A percentile compares a stretch with the other conserved stretches of the same genome.
phyloP scores from a whole-genome alignment of 225 moss, liverwort and hornwort species.

The Pseudisothecium myosuroides region DNA sequence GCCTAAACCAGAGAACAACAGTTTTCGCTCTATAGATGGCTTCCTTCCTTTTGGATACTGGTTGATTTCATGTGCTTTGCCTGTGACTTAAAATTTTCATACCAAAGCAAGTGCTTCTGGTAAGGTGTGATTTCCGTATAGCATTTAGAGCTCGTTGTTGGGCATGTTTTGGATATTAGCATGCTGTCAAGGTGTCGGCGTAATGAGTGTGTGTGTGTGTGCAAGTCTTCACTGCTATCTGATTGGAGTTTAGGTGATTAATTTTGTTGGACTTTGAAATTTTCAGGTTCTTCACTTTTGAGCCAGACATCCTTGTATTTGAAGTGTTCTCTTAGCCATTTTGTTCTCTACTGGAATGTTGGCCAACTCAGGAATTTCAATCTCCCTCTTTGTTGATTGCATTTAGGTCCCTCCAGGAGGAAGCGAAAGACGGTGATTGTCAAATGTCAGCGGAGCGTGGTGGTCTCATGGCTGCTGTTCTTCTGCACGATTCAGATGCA shows the following conservation, averaged over 20 bases:
- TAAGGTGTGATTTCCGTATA: neutral
- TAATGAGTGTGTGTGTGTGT: neutral
- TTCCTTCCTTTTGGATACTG: neutral
- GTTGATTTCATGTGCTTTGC: neutral
- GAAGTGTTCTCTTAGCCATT: neutral
- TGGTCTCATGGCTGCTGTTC: constrained; percentile 69
- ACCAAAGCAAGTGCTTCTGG: neutral
- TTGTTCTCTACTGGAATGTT: neutral
- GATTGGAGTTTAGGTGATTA: neutral
- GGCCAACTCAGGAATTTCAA: neutral
- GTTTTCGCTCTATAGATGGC: neutral
- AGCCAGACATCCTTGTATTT: neutral
- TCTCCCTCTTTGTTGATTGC: neutral
- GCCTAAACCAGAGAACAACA: neutral
- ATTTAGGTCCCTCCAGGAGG: constrained; percentile 55
- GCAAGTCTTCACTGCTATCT: neutral
- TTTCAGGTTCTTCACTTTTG: neutral
- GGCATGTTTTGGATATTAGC: neutral
- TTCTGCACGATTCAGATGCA: constrained; percentile 66
- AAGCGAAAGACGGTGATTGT: constrained; percentile 12
- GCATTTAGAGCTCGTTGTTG: neutral
- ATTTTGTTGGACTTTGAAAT: neutral
- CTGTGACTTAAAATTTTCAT: neutral
- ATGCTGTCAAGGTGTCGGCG: neutral
- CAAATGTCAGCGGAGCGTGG: constrained; percentile 34